Conservation (phyloP, 345 rosid genomes). For the Euphorbia lathyris region DNA sequence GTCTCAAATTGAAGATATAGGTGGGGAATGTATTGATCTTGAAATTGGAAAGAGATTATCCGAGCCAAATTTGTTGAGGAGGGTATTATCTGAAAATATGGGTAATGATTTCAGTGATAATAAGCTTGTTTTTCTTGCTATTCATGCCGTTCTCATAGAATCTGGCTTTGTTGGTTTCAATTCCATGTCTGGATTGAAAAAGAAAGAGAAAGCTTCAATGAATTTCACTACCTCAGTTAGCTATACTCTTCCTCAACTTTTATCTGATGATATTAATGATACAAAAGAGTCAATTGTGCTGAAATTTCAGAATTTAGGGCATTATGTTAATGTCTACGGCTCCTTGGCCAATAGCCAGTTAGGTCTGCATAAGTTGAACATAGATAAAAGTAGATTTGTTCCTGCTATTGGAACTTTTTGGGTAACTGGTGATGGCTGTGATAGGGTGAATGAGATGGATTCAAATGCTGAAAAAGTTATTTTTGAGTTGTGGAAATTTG, state of each 20-base stretch:
- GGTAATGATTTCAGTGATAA: slow-evolving; percentile 34
- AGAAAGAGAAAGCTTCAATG: slow-evolving; percentile 36
- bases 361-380: slow-evolving; percentile 31
- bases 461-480: slow-evolving; percentile 32
- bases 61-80: slow-evolving; percentile 62
- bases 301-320: slow-evolving; percentile 48
- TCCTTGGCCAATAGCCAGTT: slow-evolving; percentile 31
- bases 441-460: slow-evolving; percentile 15
- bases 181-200: slow-evolving; percentile 34
- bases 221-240: slow-evolving; percentile 36
- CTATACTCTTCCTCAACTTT: slow-evolving; percentile 59
- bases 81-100: slow-evolving; percentile 47
- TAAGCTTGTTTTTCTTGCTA: slow-evolving; percentile 45
- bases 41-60: slow-evolving; percentile 33
- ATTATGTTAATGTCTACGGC: slow-evolving; percentile 55
- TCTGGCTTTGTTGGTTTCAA: slow-evolving; percentile 59
- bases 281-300: slow-evolving; percentile 35
- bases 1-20: slow-evolving; percentile 3
- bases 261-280: slow-evolving; percentile 15
- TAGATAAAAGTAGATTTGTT: slow-evolving; percentile 43
- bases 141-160: slow-evolving; percentile 69
- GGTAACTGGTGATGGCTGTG: slow-evolving; percentile 22
- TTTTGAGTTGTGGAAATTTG: slow-evolving; percentile 67
- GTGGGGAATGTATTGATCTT: slow-evolving; percentile 25
- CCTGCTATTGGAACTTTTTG: slow-evolving; percentile 37